Percentiles rank a stretch among this genome's conserved stretches.
phyloP scores from a whole-genome alignment of 2,329 filamentous ascomycete species.

The Aspergillus piperis region DNA sequence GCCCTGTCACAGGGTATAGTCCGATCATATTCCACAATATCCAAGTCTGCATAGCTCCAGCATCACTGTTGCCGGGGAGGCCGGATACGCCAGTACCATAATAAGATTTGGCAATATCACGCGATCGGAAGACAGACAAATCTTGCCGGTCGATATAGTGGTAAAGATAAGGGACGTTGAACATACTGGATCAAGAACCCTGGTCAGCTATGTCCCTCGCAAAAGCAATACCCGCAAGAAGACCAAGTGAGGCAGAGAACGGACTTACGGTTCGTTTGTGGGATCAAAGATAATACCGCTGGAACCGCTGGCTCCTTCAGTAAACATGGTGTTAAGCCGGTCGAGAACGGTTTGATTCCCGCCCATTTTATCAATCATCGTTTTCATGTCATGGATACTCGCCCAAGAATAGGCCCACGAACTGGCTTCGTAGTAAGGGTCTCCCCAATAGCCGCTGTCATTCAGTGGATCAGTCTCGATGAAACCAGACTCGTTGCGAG shows the following conservation, averaged over 20 bases:
- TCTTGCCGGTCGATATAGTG: slow-evolving; percentile 66
- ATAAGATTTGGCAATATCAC: slow-evolving; percentile 60
- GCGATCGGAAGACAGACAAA: slow-evolving; percentile 60
- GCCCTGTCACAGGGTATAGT: slow-evolving; percentile 67
- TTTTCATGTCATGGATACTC: slow-evolving; percentile 65
- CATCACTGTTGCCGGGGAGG: slow-evolving; percentile 70
- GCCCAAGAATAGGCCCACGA: slow-evolving; percentile 70
- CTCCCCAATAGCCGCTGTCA: slow-evolving; percentile 66
- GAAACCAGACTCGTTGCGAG: slow-evolving; percentile 53
- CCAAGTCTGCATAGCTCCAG: slow-evolving; percentile 72
- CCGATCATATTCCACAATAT: slow-evolving; percentile 69
- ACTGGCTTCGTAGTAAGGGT: slow-evolving; percentile 62
- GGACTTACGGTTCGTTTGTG: slow-evolving; percentile 64
- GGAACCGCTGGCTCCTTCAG: slow-evolving; percentile 29
- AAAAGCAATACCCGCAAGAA: neutral
- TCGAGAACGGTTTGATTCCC: slow-evolving; percentile 43
- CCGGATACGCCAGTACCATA: slow-evolving; percentile 59
- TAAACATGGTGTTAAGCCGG: slow-evolving; percentile 63
- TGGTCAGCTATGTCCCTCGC: too few relatives aligned
- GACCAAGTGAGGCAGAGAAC: neutral
- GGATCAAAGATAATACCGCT: slow-evolving; percentile 64
- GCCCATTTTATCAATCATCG: slow-evolving; percentile 58
- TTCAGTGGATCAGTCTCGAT: slow-evolving; percentile 54
- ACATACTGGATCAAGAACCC: slow-evolving; percentile 39
- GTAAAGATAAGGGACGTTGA: slow-evolving; percentile 69